Base-by-base conservation (phyloP, 805 yeast species). In the Hanseniaspora jakobsenii region DNA sequence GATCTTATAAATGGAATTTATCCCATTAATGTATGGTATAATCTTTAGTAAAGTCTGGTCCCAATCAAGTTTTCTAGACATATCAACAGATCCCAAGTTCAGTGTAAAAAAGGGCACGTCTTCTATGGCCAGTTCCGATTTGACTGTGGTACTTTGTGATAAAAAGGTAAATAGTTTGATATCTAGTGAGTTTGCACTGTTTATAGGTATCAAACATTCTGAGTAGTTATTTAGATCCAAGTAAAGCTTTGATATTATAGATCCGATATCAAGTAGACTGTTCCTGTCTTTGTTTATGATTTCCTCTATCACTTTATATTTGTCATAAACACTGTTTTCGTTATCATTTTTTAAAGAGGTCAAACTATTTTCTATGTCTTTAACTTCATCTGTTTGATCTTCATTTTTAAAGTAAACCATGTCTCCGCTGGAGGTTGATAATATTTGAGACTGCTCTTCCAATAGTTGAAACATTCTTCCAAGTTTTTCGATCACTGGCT, bases 91-190 rank as follows among this genome's bases (percentile, higher is more conserved):
- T 23, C 71, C 70, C 27, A 91, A 64, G 42, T 77, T 76, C 1
- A 91, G 94, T 0, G 89, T 78, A n/a, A 93, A 75, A 4, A 87
- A 74, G 0, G 98, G 98, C 1, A 91, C 99, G 59, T 89, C 94
- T 53, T 69, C 82, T 0, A 93, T 75, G 39, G 77, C 69, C 18
- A 91, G 65, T 38, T 73, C 73, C 0, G 87, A 79, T 2, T 86
- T 76, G 1, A 89, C 95, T 1, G 87, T 82, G 10, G 81, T 80
- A 18, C 28, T 36, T 6, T 35, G 38, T 10, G 47, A 36, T 28
- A 81, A 65, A n/a, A 83, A 66, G 0, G 97, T 97, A 54, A 91
- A 83, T n/a, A 91, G 65, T 57, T 93, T 91, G 55, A 93, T 85
- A 61, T 91, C 95, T 22, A 91, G 81, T 2, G 91, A 78, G 57